Percentiles rank a stretch among this genome's conserved stretches.
phyloP scores from a whole-genome alignment of 768 basidiomycete genomes.

The Termitomyces titanicus region DNA sequence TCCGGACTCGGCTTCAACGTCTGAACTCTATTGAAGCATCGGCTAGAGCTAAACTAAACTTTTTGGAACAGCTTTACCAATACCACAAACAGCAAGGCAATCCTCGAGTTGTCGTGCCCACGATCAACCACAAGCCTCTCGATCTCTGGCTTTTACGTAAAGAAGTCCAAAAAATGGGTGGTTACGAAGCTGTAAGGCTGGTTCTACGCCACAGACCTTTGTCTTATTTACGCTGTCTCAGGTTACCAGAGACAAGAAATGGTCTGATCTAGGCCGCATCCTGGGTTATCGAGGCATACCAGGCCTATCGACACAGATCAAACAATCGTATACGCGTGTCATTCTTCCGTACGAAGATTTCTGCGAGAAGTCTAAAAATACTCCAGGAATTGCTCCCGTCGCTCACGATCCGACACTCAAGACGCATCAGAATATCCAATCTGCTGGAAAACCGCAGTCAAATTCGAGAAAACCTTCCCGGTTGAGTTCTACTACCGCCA shows the following conservation, averaged over 20 bases:
- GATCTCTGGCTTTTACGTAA: slow-evolving; percentile 93
- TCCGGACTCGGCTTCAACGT: slow-evolving; percentile 92
- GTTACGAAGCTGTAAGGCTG: slow-evolving; percentile 73
- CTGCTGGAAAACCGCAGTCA: slow-evolving; percentile 22
- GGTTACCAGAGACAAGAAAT: slow-evolving; percentile 83
- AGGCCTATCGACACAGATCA: slow-evolving; percentile 83
- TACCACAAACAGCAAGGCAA: slow-evolving; percentile 97
- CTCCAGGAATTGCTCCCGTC: slow-evolving; percentile 46
- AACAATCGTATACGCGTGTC: slow-evolving; percentile 85
- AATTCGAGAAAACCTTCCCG: slow-evolving; percentile 26
- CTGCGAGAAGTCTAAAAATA: slow-evolving; percentile 69
- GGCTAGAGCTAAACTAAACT: slow-evolving; percentile 94
- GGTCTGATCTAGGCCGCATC: slow-evolving; percentile 81
- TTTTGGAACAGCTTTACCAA: slow-evolving; percentile 93
- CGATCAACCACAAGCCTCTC: slow-evolving; percentile 87
- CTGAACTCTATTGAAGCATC: slow-evolving; percentile 97
- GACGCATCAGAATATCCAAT: slow-evolving; percentile 49
- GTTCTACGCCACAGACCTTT: slow-evolving; percentile 6
- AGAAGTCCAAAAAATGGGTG: slow-evolving; percentile 87
- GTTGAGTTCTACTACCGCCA: slow-evolving; percentile 30
- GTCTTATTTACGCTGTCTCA: slow-evolving; percentile 28
- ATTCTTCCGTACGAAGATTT: slow-evolving; percentile 97
- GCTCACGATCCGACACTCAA: slow-evolving; percentile 46
- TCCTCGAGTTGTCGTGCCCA: slow-evolving; percentile 85
- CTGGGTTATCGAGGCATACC: slow-evolving; percentile 82